These are phyloP conservation scores for Lodderomyces oxycetoniae DNA, from an alignment of 1,139 yeast genomes.

Conservation along the genomic window DNA sequence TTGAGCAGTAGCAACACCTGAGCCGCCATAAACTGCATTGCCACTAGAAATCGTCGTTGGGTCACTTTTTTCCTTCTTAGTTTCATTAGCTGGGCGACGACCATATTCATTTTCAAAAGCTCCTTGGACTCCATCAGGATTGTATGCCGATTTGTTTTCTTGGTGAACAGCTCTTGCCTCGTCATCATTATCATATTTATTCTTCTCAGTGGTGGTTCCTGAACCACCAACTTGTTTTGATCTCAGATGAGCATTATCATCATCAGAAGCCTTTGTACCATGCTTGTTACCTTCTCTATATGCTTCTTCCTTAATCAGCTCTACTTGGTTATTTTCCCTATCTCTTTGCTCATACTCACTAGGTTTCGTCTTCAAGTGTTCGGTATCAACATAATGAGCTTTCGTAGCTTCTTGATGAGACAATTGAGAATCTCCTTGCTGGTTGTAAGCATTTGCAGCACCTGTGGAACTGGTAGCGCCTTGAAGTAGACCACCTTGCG, in stretches of 20 bases:
- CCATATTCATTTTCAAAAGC: constrained; percentile 13
- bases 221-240: constrained; percentile 7
- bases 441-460: constrained; percentile 17
- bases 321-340: constrained; percentile 12
- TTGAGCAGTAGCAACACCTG: constrained; percentile 7
- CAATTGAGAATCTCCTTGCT: neutral
- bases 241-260: constrained; percentile 6
- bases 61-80: constrained; percentile 1
- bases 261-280: constrained; percentile 10
- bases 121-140: constrained; percentile 22
- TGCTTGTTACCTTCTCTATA: constrained; percentile 14
- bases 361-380: constrained; percentile 30
- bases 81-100: constrained; percentile 2
- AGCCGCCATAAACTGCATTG: constrained; percentile 5
- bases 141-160: constrained; percentile 30
- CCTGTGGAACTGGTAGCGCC: constrained; percentile 5
- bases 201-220: constrained; percentile 1
- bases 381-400: constrained; percentile 20
- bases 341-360: constrained; percentile 21
- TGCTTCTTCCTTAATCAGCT: constrained; percentile 17
- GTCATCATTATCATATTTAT: constrained; percentile 6
- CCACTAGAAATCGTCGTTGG: constrained; percentile 3
- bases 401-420: constrained; percentile 15
- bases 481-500: constrained; percentile 16
- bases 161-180: constrained; percentile 26